These are phyloP conservation scores for Cladosporium sp. DNA, from an alignment of 2,329 filamentous ascomycete genomes.

Conservation along the genomic window DNA sequence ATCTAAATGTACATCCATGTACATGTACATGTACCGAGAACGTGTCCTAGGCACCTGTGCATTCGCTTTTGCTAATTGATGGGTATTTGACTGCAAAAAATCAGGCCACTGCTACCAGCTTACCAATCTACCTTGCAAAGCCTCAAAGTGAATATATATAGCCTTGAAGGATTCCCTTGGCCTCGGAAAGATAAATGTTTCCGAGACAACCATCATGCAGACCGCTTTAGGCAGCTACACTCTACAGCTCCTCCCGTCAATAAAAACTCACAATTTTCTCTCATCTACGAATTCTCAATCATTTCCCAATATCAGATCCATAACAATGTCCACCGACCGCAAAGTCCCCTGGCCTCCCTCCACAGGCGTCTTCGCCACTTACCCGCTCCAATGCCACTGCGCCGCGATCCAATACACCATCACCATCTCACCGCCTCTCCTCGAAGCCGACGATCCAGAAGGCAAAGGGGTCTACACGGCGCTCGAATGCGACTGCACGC, in stretches of 20 bases:
- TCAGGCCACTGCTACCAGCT: neutral
- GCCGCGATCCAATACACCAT: slow-evolving; percentile 31
- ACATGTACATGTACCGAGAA: neutral
- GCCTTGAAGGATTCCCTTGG: neutral
- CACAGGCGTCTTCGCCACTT: slow-evolving; percentile 27
- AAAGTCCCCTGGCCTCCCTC: slow-evolving; percentile 24
- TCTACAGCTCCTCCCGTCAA: too few relatives aligned
- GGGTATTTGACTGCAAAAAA: neutral
- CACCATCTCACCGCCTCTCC: slow-evolving; percentile 33
- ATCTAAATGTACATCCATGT: too few relatives aligned
- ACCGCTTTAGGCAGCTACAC: neutral
- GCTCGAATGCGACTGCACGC: slow-evolving; percentile 31
- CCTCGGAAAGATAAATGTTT: neutral
- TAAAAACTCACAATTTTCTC: too few relatives aligned
- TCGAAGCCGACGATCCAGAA: slow-evolving; percentile 21
- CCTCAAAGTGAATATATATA: neutral
- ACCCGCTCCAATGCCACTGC: slow-evolving; percentile 36
- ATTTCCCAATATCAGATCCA: too few relatives aligned
- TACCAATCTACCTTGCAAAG: neutral
- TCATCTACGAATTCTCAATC: too few relatives aligned
- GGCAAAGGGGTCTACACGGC: slow-evolving; percentile 28
- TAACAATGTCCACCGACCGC: neutral
- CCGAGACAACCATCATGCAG: neutral
- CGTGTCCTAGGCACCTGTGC: neutral
- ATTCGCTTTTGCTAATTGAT: neutral